These are phyloP conservation scores for Berberis vulgaris DNA, from an alignment of 164 flowering plant species.

Conservation along the genomic window DNA sequence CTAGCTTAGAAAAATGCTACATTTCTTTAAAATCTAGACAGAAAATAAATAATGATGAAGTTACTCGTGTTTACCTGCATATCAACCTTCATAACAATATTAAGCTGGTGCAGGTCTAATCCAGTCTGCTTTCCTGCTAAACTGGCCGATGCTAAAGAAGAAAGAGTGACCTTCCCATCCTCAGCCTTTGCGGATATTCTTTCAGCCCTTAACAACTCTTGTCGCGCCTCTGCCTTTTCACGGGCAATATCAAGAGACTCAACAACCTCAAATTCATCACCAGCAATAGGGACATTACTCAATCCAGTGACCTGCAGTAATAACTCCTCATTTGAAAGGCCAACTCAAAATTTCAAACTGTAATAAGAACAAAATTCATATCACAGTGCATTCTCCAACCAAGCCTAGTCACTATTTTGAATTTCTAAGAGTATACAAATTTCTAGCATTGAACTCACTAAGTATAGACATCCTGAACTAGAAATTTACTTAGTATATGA, in stretches of 20 bases:
- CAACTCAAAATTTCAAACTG: too few relatives aligned
- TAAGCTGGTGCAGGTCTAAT: constrained; percentile 83
- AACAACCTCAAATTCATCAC: constrained; percentile 89
- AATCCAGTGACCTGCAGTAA: constrained; percentile 70
- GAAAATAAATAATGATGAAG: background rate
- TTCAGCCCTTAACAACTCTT: constrained; percentile 44
- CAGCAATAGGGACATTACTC: constrained; percentile 80
- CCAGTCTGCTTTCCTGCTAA: constrained; percentile 67
- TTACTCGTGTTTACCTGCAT: constrained; percentile 52
- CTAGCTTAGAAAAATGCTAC: background rate
- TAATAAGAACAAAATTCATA: too few relatives aligned
- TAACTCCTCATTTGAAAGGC: background rate
- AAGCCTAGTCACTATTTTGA: too few relatives aligned
- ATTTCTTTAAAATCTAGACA: too few relatives aligned
- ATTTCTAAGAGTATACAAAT: too few relatives aligned
- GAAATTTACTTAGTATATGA: too few relatives aligned
- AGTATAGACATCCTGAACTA: too few relatives aligned
- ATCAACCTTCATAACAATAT: constrained; percentile 87
- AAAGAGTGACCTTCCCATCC: constrained; percentile 80
- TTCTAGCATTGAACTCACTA: too few relatives aligned
- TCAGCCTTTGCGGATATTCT: constrained; percentile 76
- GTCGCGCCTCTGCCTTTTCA: constrained; percentile 66
- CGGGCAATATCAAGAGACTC: constrained; percentile 74
- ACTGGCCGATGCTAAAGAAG: constrained; percentile 81
- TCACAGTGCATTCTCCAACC: too few relatives aligned